Percentiles rank a stretch among this genome's conserved stretches.
These are phyloP conservation scores for Boletus huronensis DNA, from an alignment of 768 basidiomycete genomes.

Conservation along the genomic window DNA sequence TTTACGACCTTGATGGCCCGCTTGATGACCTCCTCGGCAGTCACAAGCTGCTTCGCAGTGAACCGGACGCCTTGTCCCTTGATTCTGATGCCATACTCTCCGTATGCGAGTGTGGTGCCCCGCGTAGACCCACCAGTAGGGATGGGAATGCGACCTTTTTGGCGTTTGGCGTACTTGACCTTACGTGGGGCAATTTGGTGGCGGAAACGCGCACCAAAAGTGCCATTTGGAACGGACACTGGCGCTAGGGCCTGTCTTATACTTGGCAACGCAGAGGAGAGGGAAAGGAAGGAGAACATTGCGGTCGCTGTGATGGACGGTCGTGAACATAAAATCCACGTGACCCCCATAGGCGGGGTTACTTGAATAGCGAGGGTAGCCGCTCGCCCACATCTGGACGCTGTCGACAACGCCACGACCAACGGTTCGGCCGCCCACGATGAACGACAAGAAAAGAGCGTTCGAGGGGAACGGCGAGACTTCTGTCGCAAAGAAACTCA, in stretches of 20 bases:
- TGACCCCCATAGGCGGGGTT: constrained; percentile 23
- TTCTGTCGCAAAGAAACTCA: constrained; percentile 53
- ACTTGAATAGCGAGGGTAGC: not conserved
- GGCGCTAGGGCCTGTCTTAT: constrained; percentile 11
- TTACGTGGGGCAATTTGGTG: constrained; percentile 77
- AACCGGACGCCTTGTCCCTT: constrained; percentile 78
- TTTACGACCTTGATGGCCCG: constrained; percentile 88
- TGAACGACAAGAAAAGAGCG: constrained; percentile 67
- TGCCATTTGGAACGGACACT: constrained; percentile 10
- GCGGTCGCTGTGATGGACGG: not conserved
- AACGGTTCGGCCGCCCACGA: constrained; percentile 27
- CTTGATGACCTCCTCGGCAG: constrained; percentile 84
- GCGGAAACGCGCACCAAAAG: constrained; percentile 36
- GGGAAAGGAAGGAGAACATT: constrained; percentile 24
- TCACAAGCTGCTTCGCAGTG: constrained; percentile 84
- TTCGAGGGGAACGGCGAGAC: constrained; percentile 53
- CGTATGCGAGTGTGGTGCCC: constrained; percentile 89
- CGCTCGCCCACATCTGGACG: not conserved
- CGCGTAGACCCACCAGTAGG: constrained; percentile 88
- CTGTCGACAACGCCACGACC: constrained; percentile 7
- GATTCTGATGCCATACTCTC: constrained; percentile 89
- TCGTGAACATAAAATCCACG: not conserved
- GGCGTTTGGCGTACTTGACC: constrained; percentile 81
- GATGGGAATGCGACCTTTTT: constrained; percentile 86
- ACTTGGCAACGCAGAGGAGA: constrained; percentile 11